These are phyloP conservation scores for Mycena galericulata DNA, from an alignment of 768 basidiomycete species.

Conservation along the genomic window DNA sequence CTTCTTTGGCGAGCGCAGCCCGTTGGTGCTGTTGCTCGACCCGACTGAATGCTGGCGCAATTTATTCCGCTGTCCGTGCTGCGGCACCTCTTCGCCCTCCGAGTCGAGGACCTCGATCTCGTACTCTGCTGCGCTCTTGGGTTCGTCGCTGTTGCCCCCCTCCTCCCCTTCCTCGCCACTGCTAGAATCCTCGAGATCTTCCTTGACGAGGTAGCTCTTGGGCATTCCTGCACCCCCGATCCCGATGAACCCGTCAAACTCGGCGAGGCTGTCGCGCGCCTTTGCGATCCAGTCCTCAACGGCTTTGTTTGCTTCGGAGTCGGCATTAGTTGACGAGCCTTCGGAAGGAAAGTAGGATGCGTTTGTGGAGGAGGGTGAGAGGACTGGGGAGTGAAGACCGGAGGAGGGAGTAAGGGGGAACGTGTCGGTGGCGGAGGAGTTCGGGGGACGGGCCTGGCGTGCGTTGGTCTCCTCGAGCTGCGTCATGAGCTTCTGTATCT, in stretches of 20 bases:
- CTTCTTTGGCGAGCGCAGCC: slow-evolving; percentile 47
- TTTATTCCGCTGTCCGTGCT: slow-evolving; percentile 32
- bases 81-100: slow-evolving; percentile 53
- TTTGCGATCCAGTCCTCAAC: slow-evolving; percentile 84
- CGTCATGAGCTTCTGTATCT: slow-evolving; percentile 79
- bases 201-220: slow-evolving; percentile 61
- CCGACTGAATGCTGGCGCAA: slow-evolving; percentile 50
- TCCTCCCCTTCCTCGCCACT: slow-evolving; percentile 57
- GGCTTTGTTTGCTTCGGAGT: slow-evolving; percentile 61
- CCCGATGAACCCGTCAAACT: slow-evolving; percentile 76
- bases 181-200: slow-evolving; percentile 57
- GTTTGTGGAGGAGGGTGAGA: slow-evolving; percentile 50
- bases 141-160: slow-evolving; percentile 47
- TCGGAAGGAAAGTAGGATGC: slow-evolving; percentile 43
- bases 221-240: slow-evolving; percentile 69
- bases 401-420: slow-evolving; percentile 43
- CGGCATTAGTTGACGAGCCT: slow-evolving; percentile 41
- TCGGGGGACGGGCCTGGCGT: slow-evolving; percentile 32
- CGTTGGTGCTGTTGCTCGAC: slow-evolving; percentile 55
- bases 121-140: slow-evolving; percentile 48
- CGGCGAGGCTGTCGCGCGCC: slow-evolving; percentile 74
- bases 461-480: slow-evolving; percentile 66
- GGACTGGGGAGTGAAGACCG: slow-evolving; percentile 50
- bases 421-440: slow-evolving; percentile 34
- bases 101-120: slow-evolving; percentile 57